Conservation (phyloP, 345 rosid genomes). For the Citrus hindsii region DNA sequence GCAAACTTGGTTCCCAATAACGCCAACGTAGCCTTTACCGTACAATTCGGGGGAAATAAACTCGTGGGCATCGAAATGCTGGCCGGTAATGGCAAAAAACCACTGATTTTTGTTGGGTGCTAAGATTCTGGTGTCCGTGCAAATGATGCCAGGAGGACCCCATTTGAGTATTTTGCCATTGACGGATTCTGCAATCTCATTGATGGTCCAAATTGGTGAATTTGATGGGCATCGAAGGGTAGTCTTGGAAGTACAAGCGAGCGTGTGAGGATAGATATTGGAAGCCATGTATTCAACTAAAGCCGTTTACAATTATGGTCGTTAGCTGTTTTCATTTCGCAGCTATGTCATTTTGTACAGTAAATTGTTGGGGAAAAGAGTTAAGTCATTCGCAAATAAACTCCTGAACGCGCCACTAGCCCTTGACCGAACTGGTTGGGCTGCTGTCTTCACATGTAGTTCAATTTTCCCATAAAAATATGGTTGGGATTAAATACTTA, state of each 20-base stretch:
- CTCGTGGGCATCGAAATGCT: slow-evolving; percentile 28
- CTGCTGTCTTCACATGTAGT: no score
- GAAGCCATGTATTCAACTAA: background rate
- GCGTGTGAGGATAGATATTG: background rate
- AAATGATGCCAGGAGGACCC: slow-evolving; percentile 31
- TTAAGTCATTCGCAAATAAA: no score
- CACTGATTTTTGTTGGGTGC: slow-evolving; percentile 20
- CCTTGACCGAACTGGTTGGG: no score
- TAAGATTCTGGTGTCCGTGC: slow-evolving; percentile 29
- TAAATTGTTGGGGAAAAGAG: no score
- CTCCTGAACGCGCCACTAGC: no score
- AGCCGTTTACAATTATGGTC: no score
- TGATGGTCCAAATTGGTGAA: slow-evolving; percentile 14
- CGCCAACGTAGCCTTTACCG: slow-evolving; percentile 25
- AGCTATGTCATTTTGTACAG: no score
- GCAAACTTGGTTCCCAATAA: slow-evolving; percentile 29
- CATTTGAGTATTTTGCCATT: slow-evolving; percentile 24
- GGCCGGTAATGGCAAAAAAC: slow-evolving; percentile 30
- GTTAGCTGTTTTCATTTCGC: no score
- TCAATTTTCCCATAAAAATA: no score
- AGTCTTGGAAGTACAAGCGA: background rate
- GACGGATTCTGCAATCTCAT: slow-evolving; percentile 26
- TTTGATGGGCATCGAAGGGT: background rate
- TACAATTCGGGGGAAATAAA: slow-evolving; percentile 23
- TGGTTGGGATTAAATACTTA: no score